phyloP scores from a whole-genome alignment of 2,329 filamentous ascomycete genomes.

The Neofusicoccum umdonicola region DNA sequence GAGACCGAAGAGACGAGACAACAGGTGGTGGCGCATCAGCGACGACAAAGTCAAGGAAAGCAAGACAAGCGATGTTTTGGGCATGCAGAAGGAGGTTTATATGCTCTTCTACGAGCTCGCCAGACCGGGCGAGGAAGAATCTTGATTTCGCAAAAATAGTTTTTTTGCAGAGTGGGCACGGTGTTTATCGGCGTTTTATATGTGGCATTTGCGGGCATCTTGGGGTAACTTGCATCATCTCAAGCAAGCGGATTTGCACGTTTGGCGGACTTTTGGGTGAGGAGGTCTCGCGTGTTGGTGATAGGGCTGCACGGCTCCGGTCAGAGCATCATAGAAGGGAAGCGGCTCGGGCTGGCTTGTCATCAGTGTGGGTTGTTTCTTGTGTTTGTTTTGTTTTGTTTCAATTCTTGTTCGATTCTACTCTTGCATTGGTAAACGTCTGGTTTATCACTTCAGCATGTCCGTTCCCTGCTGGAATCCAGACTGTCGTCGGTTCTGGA shows the following conservation, averaged over 20 bases:
- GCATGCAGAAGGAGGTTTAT: conserved; percentile 95
- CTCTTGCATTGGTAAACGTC: neutral
- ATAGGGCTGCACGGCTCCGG: neutral
- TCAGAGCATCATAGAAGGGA: neutral
- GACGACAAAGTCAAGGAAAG: conserved; percentile 96
- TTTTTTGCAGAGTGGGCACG: neutral
- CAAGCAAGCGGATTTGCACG: no score
- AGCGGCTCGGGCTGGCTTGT: neutral
- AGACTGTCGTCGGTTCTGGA: no score
- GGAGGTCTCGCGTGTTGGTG: neutral
- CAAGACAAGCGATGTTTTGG: conserved; percentile 84
- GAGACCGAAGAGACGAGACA: conserved; percentile 58
- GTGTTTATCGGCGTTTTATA: neutral
- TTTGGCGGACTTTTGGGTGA: neutral
- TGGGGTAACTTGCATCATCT: no score
- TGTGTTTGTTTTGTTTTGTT: neutral
- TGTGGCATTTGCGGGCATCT: no score
- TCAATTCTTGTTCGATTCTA: neutral
- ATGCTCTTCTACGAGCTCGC: conserved; percentile 93
- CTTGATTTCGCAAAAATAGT: neutral
- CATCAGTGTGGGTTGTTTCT: neutral
- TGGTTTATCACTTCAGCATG: neutral
- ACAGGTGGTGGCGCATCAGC: conserved; percentile 96
- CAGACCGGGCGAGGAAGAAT: conserved; percentile 11
- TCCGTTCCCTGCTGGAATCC: neutral